phyloP scores from a whole-genome alignment of 208 protist genomes.

The Trypanosoma cruzi region DNA sequence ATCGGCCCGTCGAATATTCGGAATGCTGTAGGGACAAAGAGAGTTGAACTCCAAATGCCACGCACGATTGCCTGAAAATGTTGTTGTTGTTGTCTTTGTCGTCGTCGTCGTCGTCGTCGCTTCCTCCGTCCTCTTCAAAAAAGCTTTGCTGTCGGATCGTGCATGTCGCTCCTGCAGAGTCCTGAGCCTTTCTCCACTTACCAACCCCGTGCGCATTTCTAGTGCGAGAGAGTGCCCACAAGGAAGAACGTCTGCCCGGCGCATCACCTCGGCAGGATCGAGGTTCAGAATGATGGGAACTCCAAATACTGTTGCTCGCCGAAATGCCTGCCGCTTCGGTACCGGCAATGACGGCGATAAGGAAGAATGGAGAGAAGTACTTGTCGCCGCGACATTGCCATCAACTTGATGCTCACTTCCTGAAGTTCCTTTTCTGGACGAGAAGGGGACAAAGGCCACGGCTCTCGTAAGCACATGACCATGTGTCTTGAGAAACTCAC shows the following conservation, averaged over 20 bases:
- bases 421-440: background rate
- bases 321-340: no score
- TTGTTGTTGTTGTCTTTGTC: no score
- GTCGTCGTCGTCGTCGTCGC: background rate
- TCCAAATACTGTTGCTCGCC: slow-evolving; percentile 16
- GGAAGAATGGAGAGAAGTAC: background rate
- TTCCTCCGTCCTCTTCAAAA: background rate
- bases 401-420: background rate
- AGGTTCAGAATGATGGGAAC: slow-evolving; percentile 43
- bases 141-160: background rate
- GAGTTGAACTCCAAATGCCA: slow-evolving; percentile 19
- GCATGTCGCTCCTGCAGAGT: slow-evolving; percentile 25
- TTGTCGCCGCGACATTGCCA: background rate
- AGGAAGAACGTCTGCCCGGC: slow-evolving; percentile 56
- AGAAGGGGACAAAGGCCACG: slow-evolving; percentile 71
- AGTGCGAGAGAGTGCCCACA: slow-evolving; percentile 55
- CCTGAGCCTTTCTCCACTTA: slow-evolving; percentile 34
- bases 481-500: slow-evolving; percentile 77
- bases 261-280: slow-evolving; percentile 41
- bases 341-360: no score
- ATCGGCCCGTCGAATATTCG: slow-evolving; percentile 45
- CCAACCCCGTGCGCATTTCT: slow-evolving; percentile 28
- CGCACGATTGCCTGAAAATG: no score
- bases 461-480: slow-evolving; percentile 41
- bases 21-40: slow-evolving; percentile 63